Evolutionary conservation across 2,329 filamentous ascomycete genomes (phyloP).

Genomic region (Torrubiella hemipterigena): DNA sequence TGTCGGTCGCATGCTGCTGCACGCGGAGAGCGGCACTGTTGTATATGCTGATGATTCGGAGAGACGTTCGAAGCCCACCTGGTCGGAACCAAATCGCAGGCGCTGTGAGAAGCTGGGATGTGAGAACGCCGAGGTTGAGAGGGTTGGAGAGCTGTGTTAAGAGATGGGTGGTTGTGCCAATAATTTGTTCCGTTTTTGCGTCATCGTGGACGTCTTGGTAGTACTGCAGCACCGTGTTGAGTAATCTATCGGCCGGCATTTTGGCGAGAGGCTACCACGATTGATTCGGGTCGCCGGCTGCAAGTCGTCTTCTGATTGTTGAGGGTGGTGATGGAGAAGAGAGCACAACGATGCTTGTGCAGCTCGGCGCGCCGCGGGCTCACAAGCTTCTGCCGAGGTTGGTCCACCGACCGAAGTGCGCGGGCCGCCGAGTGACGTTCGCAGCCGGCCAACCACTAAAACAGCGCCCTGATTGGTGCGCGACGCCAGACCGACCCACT

Average conservation of each 20-base stretch:
- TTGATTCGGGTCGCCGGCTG: neutral
- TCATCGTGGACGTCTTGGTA: slow-evolving; percentile 42
- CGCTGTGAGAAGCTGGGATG: slow-evolving; percentile 58
- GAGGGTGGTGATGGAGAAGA: neutral
- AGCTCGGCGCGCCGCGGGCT: neutral
- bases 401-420: too few species aligned
- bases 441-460: too few species aligned
- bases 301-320: too few species aligned
- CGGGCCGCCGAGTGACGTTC: neutral
- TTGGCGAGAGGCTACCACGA: neutral
- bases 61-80: slow-evolving; percentile 44
- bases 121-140: slow-evolving; percentile 61
- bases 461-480: too few species aligned
- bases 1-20: slow-evolving; percentile 33
- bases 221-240: slow-evolving; percentile 52
- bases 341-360: neutral
- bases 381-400: neutral
- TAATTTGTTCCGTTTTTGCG: slow-evolving; percentile 39
- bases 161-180: slow-evolving; percentile 55
- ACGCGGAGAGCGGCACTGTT: slow-evolving; percentile 52
- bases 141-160: slow-evolving; percentile 62
- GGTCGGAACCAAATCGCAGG: slow-evolving; percentile 58
- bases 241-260: slow-evolving; percentile 57
- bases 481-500: neutral
- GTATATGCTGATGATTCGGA: slow-evolving; percentile 59